A percentile compares a stretch with the other conserved stretches of the same genome.
phyloP scores from a whole-genome alignment of 176 grass and related monocot genomes.

The Aegilops bicornis region DNA sequence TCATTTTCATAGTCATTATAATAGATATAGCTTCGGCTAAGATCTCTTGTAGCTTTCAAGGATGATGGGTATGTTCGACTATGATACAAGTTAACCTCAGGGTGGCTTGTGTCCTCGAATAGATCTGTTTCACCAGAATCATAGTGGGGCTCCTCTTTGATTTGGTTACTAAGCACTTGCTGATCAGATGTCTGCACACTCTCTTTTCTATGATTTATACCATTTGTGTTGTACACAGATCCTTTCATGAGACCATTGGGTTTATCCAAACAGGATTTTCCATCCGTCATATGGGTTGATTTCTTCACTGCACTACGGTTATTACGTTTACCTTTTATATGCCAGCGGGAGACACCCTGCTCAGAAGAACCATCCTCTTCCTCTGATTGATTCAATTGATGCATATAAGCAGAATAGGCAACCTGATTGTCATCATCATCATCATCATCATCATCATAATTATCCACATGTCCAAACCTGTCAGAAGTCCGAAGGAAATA shows the following conservation, averaged over 20 bases:
- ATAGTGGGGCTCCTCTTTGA: slow-evolving; percentile 57
- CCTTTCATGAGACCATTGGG: slow-evolving; percentile 46
- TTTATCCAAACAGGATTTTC: slow-evolving; percentile 58
- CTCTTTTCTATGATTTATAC: slow-evolving; percentile 35
- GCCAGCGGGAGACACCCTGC: slow-evolving; percentile 78
- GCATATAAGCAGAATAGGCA: slow-evolving; percentile 38
- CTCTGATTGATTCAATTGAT: slow-evolving; percentile 53
- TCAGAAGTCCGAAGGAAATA: slow-evolving; percentile 52
- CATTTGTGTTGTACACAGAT: slow-evolving; percentile 34
- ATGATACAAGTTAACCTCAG: slow-evolving; percentile 50
- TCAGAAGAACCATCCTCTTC: slow-evolving; percentile 68
- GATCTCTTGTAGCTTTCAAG: slow-evolving; percentile 58
- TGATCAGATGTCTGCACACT: slow-evolving; percentile 42
- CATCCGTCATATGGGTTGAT: slow-evolving; percentile 37
- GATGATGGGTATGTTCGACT: slow-evolving; percentile 48
- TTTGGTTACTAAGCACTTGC: slow-evolving; percentile 41
- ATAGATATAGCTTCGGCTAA: slow-evolving; percentile 45
- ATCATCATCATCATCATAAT: slow-evolving; percentile 41
- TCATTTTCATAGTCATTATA: slow-evolving; percentile 51
- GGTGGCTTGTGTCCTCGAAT: slow-evolving; percentile 38
- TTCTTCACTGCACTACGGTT: slow-evolving; percentile 65
- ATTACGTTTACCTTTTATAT: slow-evolving; percentile 98
- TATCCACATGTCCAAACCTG: slow-evolving; percentile 53
- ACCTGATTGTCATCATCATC: slow-evolving; percentile 34
- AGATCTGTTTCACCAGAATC: slow-evolving; percentile 57